A percentile compares a stretch with the other conserved stretches of the same genome.
Conservation (phyloP, 345 rosid species). For the Rhizophora mangle region DNA sequence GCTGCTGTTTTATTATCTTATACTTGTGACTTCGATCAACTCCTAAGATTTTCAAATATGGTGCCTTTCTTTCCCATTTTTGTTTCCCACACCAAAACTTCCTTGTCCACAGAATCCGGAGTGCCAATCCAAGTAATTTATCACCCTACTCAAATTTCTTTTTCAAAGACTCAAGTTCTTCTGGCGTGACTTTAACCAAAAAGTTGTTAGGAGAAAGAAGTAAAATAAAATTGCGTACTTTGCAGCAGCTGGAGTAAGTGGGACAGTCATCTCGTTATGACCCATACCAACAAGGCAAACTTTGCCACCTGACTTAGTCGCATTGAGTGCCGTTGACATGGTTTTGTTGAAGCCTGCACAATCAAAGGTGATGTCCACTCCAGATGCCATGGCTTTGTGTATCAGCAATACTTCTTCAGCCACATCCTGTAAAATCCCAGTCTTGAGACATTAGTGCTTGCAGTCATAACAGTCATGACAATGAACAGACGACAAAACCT, state of each 20-base stretch:
- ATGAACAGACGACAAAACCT: conserved; percentile 39
- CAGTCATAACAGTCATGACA: neutral
- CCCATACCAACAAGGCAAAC: conserved; percentile 96
- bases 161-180: no score
- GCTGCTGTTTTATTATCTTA: no score
- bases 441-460: neutral
- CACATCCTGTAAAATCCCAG: conserved; percentile 47
- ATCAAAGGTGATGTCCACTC: conserved; percentile 70
- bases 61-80: no score
- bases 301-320: conserved; percentile 79
- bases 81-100: no score
- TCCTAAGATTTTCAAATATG: no score
- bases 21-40: no score
- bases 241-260: conserved; percentile 86
- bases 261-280: conserved; percentile 73
- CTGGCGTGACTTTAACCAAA: no score
- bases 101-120: no score
- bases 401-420: conserved; percentile 61
- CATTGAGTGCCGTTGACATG: conserved; percentile 76
- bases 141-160: no score
- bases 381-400: conserved; percentile 53
- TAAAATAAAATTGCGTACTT: conserved; percentile 38
- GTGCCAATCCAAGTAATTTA: no score
- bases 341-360: conserved; percentile 93
- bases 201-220: no score